phyloP scores from a whole-genome alignment of 2,329 filamentous ascomycete species.

The Pestalotiopsis sp. region DNA sequence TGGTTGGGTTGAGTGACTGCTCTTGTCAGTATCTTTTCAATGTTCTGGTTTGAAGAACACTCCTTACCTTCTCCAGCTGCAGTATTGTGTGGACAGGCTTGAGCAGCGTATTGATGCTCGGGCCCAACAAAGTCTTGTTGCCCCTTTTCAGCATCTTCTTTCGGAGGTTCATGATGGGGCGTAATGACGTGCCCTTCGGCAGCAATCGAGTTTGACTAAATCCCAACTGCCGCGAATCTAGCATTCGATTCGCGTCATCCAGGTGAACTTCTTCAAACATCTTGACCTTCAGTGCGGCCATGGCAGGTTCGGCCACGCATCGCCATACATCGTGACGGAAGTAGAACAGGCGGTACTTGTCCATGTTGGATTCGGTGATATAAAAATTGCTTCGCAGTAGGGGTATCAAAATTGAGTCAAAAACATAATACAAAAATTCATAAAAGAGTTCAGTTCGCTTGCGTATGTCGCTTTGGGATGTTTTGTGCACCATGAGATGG shows the following conservation, averaged over 20 bases:
- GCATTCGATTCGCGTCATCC: conserved; percentile 54
- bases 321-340: conserved; percentile 95
- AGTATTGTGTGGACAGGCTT: conserved; percentile 76
- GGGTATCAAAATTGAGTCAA: conserved; percentile 89
- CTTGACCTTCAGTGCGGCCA: conserved; percentile 64
- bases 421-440: conserved; percentile 89
- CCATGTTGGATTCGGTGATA: conserved; percentile 83
- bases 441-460: conserved; percentile 80
- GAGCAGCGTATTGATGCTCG: conserved; percentile 58
- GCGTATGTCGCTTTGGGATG: conserved; percentile 68
- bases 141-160: conserved; percentile 56
- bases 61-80: conserved; percentile 71
- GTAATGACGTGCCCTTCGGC: conserved; percentile 75
- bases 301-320: conserved; percentile 70
- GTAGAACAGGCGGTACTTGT: conserved; percentile 84
- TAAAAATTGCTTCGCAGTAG: conserved; percentile 88
- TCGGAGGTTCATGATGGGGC: conserved; percentile 86
- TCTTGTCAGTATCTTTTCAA: conserved; percentile 15
- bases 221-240: conserved; percentile 68
- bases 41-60: not conserved
- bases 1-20: conserved; percentile 51
- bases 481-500: conserved; percentile 48
- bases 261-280: conserved; percentile 80
- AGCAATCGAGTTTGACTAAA: conserved; percentile 79
- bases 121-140: conserved; percentile 37